Percentiles rank a stretch among this genome's conserved stretches.
Conservation (phyloP, 495 filamentous ascomycete species). For the Trichoderma asperelloides region DNA sequence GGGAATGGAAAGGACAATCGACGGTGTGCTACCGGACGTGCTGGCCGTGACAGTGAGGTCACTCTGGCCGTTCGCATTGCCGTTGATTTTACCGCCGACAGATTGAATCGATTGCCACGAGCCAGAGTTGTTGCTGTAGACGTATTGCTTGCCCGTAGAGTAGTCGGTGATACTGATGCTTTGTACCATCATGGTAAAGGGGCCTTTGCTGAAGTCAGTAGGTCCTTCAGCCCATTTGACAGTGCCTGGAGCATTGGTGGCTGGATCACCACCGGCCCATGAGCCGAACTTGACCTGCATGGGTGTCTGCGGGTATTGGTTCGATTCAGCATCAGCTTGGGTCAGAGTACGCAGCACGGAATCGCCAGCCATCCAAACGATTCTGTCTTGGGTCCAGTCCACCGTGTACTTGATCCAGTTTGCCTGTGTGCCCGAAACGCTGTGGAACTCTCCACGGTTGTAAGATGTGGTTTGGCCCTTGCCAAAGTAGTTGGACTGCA, state of each 20-base stretch:
- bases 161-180: constrained; percentile 75
- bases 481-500: constrained; percentile 91
- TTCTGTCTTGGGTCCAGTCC: constrained; percentile 68
- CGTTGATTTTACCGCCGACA: constrained; percentile 50
- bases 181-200: constrained; percentile 79
- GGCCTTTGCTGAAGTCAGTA: constrained; percentile 69
- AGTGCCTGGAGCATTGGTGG: constrained; percentile 58
- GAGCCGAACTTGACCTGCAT: constrained; percentile 79
- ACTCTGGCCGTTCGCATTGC: constrained; percentile 41
- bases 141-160: constrained; percentile 76
- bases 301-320: constrained; percentile 83
- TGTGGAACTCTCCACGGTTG: constrained; percentile 65
- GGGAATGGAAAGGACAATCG: constrained; percentile 28
- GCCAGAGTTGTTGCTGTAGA: constrained; percentile 66
- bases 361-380: constrained; percentile 78
- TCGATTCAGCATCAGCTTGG: constrained; percentile 44
- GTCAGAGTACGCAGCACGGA: constrained; percentile 57
- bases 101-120: constrained; percentile 55
- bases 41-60: constrained; percentile 38
- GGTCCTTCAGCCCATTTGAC: constrained; percentile 80
- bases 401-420: constrained; percentile 83
- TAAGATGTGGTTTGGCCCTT: constrained; percentile 72
- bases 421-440: constrained; percentile 50
- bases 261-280: constrained; percentile 78
- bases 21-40: constrained; percentile 25